Conservation (phyloP, 164 flowering plant species). For the Tetrastigma voinierianum region DNA sequence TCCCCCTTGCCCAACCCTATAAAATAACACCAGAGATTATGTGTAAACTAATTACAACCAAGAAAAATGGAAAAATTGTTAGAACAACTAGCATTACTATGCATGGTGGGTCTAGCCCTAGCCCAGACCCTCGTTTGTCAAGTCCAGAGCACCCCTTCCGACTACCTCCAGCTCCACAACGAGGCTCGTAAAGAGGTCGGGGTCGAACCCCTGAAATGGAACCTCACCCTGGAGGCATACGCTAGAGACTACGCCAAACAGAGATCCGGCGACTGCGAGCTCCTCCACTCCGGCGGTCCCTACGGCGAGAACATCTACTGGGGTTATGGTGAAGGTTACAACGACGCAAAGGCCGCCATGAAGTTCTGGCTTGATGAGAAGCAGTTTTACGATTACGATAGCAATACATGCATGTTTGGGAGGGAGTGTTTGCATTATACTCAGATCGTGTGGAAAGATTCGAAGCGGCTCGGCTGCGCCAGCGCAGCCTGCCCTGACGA, state of each 20-base stretch:
- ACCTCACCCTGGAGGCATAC: too few relatives aligned
- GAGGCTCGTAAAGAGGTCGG: background rate
- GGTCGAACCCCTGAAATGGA: background rate
- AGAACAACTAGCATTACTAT: too few relatives aligned
- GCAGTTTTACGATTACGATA: background rate
- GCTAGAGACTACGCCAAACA: conserved; percentile 12
- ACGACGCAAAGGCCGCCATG: conserved; percentile 3
- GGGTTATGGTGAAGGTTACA: conserved; percentile 8
- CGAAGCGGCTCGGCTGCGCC: conserved; percentile 18
- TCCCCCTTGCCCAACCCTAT: too few relatives aligned
- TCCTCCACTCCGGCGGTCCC: conserved; percentile 22
- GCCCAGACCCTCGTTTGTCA: too few relatives aligned
- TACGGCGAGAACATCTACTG: conserved; percentile 27
- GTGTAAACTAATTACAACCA: too few relatives aligned
- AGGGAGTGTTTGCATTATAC: conserved; percentile 19
- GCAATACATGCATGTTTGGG: conserved; percentile 7
- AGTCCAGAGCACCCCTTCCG: too few relatives aligned
- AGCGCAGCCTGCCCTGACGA: conserved; percentile 2
- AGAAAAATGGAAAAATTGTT: too few relatives aligned
- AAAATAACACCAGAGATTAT: too few relatives aligned
- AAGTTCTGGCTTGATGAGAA: conserved; percentile 15
- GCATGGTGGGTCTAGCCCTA: too few relatives aligned
- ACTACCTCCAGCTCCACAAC: conserved; percentile 1
- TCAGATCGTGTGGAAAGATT: conserved; percentile 14
- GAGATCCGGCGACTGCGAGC: conserved; percentile 11